phyloP scores from a whole-genome alignment of 2,329 filamentous ascomycete genomes.

The Atkinsonella texensis region DNA sequence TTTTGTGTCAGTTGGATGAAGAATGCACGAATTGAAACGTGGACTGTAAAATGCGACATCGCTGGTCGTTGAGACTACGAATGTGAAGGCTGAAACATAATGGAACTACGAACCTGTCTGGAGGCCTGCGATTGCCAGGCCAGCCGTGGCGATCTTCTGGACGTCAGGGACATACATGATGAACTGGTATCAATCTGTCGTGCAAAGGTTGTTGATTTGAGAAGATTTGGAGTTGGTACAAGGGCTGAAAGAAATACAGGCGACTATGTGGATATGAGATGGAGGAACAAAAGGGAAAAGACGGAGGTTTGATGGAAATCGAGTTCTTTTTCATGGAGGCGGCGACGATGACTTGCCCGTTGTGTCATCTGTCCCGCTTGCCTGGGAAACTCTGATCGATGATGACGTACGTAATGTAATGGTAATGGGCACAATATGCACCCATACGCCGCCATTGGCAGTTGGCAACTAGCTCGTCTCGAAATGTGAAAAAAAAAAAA shows the following conservation, averaged over 20 bases:
- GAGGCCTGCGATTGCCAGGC: conserved; percentile 9
- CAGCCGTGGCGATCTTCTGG: conserved; percentile 9
- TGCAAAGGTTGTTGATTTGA: too few relatives aligned
- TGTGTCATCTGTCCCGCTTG: background rate
- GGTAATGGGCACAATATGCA: background rate
- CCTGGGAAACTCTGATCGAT: background rate
- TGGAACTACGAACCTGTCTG: conserved; percentile 5
- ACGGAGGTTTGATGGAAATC: background rate
- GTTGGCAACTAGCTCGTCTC: too few relatives aligned
- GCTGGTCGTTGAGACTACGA: background rate
- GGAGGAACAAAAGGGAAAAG: background rate
- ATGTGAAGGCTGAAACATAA: background rate
- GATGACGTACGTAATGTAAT: too few relatives aligned
- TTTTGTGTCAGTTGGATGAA: background rate
- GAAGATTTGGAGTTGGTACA: too few relatives aligned
- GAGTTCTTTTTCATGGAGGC: background rate
- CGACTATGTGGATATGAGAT: background rate
- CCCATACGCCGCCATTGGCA: background rate
- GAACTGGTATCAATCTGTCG: background rate
- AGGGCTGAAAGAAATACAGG: too few relatives aligned
- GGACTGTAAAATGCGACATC: too few relatives aligned
- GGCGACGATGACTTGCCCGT: background rate
- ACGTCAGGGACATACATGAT: conserved; percentile 11
- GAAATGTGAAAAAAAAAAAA: too few relatives aligned
- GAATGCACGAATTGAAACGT: too few relatives aligned